phyloP scores from a whole-genome alignment of 805 yeast species.

The Candida dajiaensis region DNA sequence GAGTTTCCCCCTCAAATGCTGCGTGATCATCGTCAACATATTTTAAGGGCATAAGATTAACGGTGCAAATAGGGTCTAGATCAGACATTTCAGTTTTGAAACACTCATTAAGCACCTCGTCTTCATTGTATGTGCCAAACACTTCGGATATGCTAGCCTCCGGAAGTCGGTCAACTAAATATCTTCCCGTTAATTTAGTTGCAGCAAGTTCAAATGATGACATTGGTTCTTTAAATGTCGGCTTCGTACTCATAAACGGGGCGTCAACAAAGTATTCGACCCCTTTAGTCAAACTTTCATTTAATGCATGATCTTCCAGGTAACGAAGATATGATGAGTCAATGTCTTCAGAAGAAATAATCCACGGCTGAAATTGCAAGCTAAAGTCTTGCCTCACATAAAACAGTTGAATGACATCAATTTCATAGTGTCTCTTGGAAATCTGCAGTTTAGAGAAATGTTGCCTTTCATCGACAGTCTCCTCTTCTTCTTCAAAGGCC shows the following conservation, averaged over 20 bases:
- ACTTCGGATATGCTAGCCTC: not conserved
- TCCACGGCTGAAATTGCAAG: not conserved
- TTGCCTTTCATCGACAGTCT: not conserved
- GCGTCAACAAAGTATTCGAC: slow-evolving; percentile 12
- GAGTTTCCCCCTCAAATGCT: not conserved
- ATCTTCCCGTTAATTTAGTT: not conserved
- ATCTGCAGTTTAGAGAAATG: not conserved
- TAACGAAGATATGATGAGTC: not conserved
- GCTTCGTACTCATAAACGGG: slow-evolving; percentile 15
- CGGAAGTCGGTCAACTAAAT: not conserved
- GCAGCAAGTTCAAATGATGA: slow-evolving; percentile 9
- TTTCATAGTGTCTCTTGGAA: not conserved
- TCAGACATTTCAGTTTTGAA: not conserved
- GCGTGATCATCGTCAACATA: not conserved
- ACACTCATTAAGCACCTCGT: not conserved
- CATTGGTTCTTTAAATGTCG: slow-evolving; percentile 12
- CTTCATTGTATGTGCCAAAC: not conserved
- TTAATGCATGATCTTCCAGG: slow-evolving; percentile 3
- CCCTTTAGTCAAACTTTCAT: slow-evolving; percentile 15
- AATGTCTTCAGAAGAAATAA: not conserved
- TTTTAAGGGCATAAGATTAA: not conserved
- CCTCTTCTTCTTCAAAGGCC: not conserved
- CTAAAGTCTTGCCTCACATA: not conserved
- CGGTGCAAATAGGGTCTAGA: not conserved
- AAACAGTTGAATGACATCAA: not conserved